These are phyloP conservation scores for Cicer cuneatum DNA, from an alignment of 306 rosid genomes.

Conservation along the genomic window DNA sequence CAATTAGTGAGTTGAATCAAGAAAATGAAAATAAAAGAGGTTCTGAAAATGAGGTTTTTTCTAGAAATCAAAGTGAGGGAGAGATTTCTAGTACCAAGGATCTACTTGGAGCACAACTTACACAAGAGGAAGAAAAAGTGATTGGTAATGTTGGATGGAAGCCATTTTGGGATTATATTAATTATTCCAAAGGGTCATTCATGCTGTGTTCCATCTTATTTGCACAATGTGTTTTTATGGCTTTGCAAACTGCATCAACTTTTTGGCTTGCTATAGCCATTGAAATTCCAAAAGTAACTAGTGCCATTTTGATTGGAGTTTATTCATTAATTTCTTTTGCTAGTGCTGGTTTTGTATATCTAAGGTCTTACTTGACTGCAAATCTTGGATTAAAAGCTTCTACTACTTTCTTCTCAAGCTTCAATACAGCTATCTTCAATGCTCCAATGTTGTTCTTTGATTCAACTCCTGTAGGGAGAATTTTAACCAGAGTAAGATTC, in stretches of 20 bases:
- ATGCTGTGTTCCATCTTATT: conserved; percentile 45
- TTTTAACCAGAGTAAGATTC: conserved; percentile 74
- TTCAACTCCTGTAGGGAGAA: conserved; percentile 79
- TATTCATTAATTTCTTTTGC: conserved; percentile 61
- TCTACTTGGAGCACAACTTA: conserved; percentile 57
- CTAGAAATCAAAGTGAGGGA: conserved; percentile 46
- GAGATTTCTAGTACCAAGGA: conserved; percentile 46
- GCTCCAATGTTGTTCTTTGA: conserved; percentile 94
- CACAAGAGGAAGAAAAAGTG: conserved; percentile 73
- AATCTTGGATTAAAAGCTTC: conserved; percentile 80
- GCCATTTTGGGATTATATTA: conserved; percentile 68
- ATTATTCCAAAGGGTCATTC: conserved; percentile 50
- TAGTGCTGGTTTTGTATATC: conserved; percentile 53
- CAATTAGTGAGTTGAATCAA: conserved; percentile 47
- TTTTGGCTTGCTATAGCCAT: conserved; percentile 79
- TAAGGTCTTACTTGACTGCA: conserved; percentile 53
- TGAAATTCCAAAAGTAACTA: conserved; percentile 57
- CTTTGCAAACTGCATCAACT: conserved; percentile 60
- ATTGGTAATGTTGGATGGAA: conserved; percentile 78
- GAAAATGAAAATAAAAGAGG: conserved; percentile 42
- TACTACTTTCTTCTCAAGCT: conserved; percentile 61
- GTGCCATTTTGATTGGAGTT: conserved; percentile 55
- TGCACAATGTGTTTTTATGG: conserved; percentile 48
- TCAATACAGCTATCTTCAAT: conserved; percentile 66
- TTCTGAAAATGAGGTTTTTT: conserved; percentile 30